Base-by-base conservation (phyloP, 441 rosid species). In the Sinapis alba region DNA sequence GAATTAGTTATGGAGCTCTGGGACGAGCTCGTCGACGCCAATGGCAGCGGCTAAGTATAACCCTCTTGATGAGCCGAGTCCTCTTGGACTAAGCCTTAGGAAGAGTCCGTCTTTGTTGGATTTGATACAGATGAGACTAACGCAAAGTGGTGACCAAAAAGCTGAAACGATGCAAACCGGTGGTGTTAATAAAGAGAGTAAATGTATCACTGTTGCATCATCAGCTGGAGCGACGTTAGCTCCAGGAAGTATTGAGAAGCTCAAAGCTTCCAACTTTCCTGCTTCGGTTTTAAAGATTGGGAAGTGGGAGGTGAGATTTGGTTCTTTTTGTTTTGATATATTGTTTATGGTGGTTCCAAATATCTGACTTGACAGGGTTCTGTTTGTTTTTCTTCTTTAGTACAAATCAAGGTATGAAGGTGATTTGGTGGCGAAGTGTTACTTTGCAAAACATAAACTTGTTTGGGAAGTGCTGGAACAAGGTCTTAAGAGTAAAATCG, bases 391-490 rank as follows among this genome's bases (percentile, higher is more conserved):
- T 30, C 5, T 1, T n/a, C n/a, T 9, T 0, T 86, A 96, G 99
- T 96, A 90, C 68, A 92, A 86, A 69, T 90, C 99, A 2, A 90
- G 94, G 78, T 86, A 96, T 75, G 99, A 96, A 82, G 97, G 98
- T 64, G 99, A 93, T 86, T 86, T 96, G 83, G 98, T 93, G 57
- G 99, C 99, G 0, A 96, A 93, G 85, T 96, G 98, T 80, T 96
- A 92, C 84, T 96, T 96, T 72, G 99, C 98, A 0, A 92, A 96
- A 86, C 99, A 94, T 67, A 93, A 92, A 83, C 92, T 94, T 69
- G 99, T 96, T 30, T 96, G 98, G 99, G 99, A 96, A 86, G 94
- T 96, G 71, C 87, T 96, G 79, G 98, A 92, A 77, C 91, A 92
- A 71, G 97, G 99, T 70, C 92, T 93, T 19, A 96, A 96, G 90